Conservation (phyloP, 257 asterid species). For the Verbascum thapsus region DNA sequence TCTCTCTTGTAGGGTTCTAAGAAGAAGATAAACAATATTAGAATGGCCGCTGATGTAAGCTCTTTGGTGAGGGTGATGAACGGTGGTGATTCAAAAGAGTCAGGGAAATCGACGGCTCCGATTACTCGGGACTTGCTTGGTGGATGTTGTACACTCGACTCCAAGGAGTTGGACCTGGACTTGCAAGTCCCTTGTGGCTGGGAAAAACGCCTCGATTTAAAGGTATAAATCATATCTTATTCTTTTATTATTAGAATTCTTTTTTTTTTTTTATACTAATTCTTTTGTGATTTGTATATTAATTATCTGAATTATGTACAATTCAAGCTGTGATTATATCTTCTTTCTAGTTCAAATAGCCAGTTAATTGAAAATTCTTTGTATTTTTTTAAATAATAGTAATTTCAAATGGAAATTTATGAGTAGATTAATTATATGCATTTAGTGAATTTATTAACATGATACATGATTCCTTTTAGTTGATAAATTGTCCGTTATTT, state of each 20-base stretch:
- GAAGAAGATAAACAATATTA: background rate
- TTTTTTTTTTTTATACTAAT: background rate
- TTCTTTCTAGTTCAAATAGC: background rate
- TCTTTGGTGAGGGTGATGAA: slow-evolving; percentile 60
- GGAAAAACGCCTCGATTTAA: slow-evolving; percentile 88
- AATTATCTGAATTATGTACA: background rate
- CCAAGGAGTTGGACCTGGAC: slow-evolving; percentile 88
- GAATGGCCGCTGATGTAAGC: slow-evolving; percentile 93
- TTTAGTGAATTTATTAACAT: slow-evolving; percentile 25
- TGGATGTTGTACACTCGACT: slow-evolving; percentile 56
- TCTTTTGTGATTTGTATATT: background rate
- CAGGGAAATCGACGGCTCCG: slow-evolving; percentile 58
- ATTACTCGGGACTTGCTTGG: slow-evolving; percentile 87
- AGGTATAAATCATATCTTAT: slow-evolving; percentile 41
- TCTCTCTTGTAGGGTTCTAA: slow-evolving; percentile 13
- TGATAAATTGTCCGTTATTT: slow-evolving; percentile 3
- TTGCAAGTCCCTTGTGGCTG: slow-evolving; percentile 91
- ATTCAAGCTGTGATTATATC: slow-evolving; percentile 4
- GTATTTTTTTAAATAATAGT: background rate
- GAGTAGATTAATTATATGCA: slow-evolving; percentile 6
- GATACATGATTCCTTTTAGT: background rate
- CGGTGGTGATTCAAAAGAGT: slow-evolving; percentile 50
- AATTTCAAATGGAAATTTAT: slow-evolving; percentile 19
- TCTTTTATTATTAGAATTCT: background rate
- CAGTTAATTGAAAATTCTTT: no score